phyloP scores from a whole-genome alignment of 805 yeast species.

The Schwanniomyces polymorphus region DNA sequence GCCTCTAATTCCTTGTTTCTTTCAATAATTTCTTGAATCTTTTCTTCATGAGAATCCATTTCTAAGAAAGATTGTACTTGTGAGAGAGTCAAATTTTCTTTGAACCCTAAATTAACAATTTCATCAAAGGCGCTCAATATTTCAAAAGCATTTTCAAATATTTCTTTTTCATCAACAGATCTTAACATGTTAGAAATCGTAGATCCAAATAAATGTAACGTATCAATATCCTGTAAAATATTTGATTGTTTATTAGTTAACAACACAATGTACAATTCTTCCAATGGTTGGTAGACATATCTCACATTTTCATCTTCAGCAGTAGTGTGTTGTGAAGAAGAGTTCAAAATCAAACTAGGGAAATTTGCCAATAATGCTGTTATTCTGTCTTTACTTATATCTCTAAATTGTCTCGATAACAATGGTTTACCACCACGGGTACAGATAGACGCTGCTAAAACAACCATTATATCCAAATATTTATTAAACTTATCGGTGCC shows the following conservation, averaged over 20 bases:
- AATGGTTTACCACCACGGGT: conserved; percentile 92
- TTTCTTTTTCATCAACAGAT: conserved; percentile 75
- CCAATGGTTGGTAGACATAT: conserved; percentile 94
- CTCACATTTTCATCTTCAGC: conserved; percentile 91
- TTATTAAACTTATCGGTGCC: not conserved
- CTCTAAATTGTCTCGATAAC: conserved; percentile 88
- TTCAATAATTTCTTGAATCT: conserved; percentile 96
- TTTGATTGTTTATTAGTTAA: conserved; percentile 90
- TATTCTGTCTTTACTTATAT: conserved; percentile 79
- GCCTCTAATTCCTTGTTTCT: conserved; percentile 97
- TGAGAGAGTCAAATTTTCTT: conserved; percentile 76
- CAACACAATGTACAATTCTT: conserved; percentile 85
- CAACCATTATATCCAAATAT: conserved; percentile 50
- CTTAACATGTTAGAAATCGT: conserved; percentile 75
- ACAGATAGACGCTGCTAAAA: conserved; percentile 91
- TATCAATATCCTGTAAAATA: conserved; percentile 91
- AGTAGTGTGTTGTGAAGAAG: conserved; percentile 82
- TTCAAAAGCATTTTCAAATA: conserved; percentile 83
- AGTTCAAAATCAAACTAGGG: conserved; percentile 72
- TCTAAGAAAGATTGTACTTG: conserved; percentile 89
- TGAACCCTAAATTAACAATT: conserved; percentile 83
- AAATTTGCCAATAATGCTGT: conserved; percentile 83
- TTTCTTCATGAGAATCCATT: conserved; percentile 98
- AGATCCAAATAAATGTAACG: conserved; percentile 81
- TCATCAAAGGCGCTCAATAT: conserved; percentile 92